phyloP scores from a whole-genome alignment of 2,329 filamentous ascomycete genomes.

The Aspergillus sp. region DNA sequence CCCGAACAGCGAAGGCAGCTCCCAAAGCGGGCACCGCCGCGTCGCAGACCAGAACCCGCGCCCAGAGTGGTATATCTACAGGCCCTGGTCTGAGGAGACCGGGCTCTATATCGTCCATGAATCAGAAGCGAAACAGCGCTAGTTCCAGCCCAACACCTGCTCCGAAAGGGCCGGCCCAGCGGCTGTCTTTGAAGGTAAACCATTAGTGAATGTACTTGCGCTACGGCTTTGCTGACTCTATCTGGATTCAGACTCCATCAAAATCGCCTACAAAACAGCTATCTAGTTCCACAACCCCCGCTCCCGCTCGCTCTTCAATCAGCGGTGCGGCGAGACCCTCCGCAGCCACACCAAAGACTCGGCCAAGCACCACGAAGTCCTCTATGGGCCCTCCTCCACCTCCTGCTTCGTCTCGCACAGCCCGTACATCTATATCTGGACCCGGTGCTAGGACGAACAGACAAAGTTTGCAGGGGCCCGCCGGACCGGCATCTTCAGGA shows the following conservation, averaged over 20 bases:
- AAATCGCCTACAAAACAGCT: constrained; percentile 80
- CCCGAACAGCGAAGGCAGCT: constrained; percentile 40
- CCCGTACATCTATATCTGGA: constrained; percentile 42
- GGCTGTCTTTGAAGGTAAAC: constrained; percentile 40
- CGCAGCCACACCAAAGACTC: constrained; percentile 49
- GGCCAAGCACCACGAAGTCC: constrained; percentile 56
- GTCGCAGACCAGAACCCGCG: constrained; percentile 35
- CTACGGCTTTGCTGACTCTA: constrained; percentile 3
- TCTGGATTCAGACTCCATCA: constrained; percentile 62
- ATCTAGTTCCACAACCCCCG: constrained; percentile 55
- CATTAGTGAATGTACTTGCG: not conserved
- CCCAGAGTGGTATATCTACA: constrained; percentile 39
- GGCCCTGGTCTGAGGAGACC: constrained; percentile 42
- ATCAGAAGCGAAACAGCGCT: constrained; percentile 65
- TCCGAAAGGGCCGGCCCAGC: constrained; percentile 48
- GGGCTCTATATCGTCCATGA: constrained; percentile 52
- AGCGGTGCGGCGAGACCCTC: constrained; percentile 55
- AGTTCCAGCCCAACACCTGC: constrained; percentile 73
- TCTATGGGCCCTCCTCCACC: constrained; percentile 67
- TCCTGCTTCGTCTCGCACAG: constrained; percentile 30
- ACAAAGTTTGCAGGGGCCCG: constrained; percentile 26
- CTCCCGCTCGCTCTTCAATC: constrained; percentile 44
- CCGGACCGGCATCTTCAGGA: constrained; percentile 22
- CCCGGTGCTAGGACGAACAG: constrained; percentile 33
- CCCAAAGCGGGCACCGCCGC: constrained; percentile 24